Conservation (phyloP, 179 eudicot genomes). For the Carnegiea gigantea region DNA sequence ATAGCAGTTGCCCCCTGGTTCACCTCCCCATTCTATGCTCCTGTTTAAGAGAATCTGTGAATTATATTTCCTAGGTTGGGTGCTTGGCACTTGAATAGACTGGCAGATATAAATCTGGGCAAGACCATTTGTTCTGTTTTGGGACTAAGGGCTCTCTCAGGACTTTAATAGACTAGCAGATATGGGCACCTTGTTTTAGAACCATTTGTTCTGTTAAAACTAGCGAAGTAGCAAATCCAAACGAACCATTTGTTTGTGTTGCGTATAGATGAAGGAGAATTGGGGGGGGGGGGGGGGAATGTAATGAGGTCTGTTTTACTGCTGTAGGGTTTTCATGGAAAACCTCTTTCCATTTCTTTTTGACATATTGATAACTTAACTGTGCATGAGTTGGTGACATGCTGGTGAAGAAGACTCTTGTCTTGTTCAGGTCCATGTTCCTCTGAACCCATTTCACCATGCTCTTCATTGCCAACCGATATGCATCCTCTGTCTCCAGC, state of each 20-base stretch:
- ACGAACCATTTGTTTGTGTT: background rate
- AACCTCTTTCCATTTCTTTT: background rate
- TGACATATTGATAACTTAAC: constrained; percentile 27
- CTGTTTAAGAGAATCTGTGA: constrained; percentile 29
- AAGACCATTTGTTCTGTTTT: background rate
- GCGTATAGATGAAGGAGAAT: too few species aligned
- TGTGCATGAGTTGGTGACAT: constrained; percentile 84
- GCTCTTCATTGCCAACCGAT: constrained; percentile 77
- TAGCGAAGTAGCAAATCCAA: background rate
- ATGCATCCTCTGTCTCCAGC: constrained; percentile 74
- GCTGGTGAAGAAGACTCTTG: constrained; percentile 83
- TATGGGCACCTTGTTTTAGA: background rate
- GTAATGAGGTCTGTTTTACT: background rate
- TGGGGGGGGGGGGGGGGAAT: too few species aligned
- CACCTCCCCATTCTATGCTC: constrained; percentile 80
- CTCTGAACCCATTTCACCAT: constrained; percentile 78
- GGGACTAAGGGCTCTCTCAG: background rate
- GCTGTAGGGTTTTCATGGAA: background rate
- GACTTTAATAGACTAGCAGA: background rate
- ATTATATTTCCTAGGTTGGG: background rate
- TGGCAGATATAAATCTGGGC: background rate
- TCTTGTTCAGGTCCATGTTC: constrained; percentile 69
- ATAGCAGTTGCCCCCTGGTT: constrained; percentile 67
- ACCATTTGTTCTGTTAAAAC: background rate
- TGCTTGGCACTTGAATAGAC: background rate